Percentiles rank a stretch among this genome's conserved stretches.
Conservation (phyloP, 306 rosid genomes). For the Quercus robur region DNA sequence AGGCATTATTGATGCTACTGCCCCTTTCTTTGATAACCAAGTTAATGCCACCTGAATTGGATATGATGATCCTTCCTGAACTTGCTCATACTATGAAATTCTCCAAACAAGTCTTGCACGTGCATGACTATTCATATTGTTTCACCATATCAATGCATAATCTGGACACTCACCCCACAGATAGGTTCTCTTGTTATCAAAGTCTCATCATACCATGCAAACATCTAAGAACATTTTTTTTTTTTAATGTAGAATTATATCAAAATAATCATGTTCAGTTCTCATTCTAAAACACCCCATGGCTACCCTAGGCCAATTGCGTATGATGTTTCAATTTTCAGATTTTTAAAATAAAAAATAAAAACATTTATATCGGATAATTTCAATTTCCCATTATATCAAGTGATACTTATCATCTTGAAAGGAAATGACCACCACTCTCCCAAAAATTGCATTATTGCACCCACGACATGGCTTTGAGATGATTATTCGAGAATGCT, state of each 20-base stretch:
- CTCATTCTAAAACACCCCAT: neutral
- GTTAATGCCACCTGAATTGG: neutral
- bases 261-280: neutral
- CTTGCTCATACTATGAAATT: neutral
- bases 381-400: neutral
- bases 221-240: neutral
- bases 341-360: neutral
- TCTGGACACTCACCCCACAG: neutral
- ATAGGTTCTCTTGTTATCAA: neutral
- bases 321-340: neutral
- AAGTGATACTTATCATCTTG: neutral
- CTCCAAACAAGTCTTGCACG: neutral
- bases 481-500: neutral
- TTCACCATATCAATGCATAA: neutral
- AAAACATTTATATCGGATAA: neutral
- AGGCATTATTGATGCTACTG: neutral
- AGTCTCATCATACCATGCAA: neutral
- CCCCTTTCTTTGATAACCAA: neutral
- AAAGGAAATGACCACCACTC: neutral
- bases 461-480: neutral
- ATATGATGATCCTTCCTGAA: neutral
- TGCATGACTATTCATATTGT: neutral
- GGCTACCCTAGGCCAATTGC: neutral
- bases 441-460: neutral
- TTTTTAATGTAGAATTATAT: neutral